Evolutionary conservation across 2,329 filamentous ascomycete genomes (phyloP).

Genomic region (Apiospora saccharicola): DNA sequence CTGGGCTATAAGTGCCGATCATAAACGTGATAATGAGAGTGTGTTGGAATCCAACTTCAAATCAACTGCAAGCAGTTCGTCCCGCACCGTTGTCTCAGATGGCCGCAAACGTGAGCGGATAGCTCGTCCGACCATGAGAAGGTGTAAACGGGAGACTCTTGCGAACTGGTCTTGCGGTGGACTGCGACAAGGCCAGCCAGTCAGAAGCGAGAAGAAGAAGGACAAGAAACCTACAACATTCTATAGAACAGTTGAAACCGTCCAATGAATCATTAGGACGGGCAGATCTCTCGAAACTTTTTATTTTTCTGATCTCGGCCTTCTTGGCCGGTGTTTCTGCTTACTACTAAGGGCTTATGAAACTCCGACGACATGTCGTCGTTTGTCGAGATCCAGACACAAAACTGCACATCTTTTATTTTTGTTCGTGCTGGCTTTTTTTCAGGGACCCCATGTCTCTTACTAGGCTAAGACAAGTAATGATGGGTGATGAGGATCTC

Average conservation of each 20-base stretch:
- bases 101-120: background rate
- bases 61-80: conserved; percentile 4
- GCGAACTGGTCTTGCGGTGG: conserved; percentile 10
- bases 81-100: conserved; percentile 9
- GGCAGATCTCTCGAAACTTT: conserved; percentile 4
- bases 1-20: background rate
- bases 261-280: background rate
- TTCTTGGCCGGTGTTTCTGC: conserved; percentile 4
- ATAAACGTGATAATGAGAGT: background rate
- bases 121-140: background rate
- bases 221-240: background rate
- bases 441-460: conserved; percentile 5
- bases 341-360: conserved; percentile 3
- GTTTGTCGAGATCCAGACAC: background rate
- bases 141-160: conserved; percentile 10
- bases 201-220: background rate
- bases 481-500: conserved; percentile 17
- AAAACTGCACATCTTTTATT: conserved; percentile 2
- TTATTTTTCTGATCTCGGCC: background rate
- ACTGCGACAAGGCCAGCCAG: background rate
- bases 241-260: conserved; percentile 17
- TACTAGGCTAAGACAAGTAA: conserved; percentile 3
- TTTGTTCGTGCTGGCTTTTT: background rate
- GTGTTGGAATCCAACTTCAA: background rate
- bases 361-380: background rate